Evolutionary conservation across 306 rosid species (phyloP), one percentile per base, ranked within the genome.

Genomic region (Potentilla sterilis): DNA sequence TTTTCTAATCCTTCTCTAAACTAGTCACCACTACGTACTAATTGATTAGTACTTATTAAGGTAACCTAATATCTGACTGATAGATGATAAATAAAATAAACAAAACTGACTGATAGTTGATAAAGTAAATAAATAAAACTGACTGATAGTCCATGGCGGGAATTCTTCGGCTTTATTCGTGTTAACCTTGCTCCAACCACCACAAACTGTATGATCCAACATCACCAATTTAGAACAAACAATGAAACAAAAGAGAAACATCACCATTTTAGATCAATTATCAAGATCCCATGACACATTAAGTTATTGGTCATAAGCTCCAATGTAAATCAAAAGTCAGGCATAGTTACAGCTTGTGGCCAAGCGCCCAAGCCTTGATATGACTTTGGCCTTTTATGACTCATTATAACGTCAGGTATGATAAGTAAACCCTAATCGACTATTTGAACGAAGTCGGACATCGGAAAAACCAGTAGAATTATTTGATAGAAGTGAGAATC

Each of bases 61-160:
- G 18, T 62, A 62, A 62, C 0, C 67, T 62, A 34, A 62, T 4
- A 2, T 64, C 69, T 37, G 69, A 18, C 44, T 63, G 68, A 35
- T 15, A 63, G 43, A 15, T 35, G 22, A 35, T 63, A 6, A 28
- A 62, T 12, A 63, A 63, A 4, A 63, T 63, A 5, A 79, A 41
- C 73, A 55, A 44, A 59, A 57, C 76, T 19, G 76, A 21, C 79
- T 3, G 68, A 37, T 63, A 63, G 22, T 63, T 63, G 21, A 35
- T 37, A 16, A 63, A 63, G 68, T 35, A 63, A 16, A 16, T 63
- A 13, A 79, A 35, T 75, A 61, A 44, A 59, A 63, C 77, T 12
- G 72, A 34, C 79, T 83, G 72, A 78, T 76, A 52, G 69, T 75
- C 70, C 72, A 70, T 63, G 75, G 80, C 69, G 68, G 78, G 81